phyloP scores from a whole-genome alignment of 1,139 yeast genomes.

The Pichia inconspicua region DNA sequence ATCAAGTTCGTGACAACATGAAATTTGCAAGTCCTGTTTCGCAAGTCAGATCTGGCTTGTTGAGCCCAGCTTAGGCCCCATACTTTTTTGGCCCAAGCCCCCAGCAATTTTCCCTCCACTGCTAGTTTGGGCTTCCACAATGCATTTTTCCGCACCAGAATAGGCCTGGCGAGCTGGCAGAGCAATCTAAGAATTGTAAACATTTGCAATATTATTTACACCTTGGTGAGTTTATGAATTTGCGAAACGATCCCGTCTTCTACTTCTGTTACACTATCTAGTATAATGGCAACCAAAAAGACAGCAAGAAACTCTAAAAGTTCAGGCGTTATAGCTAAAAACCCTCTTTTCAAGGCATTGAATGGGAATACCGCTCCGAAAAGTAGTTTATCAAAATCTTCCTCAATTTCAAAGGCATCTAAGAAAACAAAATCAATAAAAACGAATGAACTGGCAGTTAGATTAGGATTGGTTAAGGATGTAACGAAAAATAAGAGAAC shows the following conservation, averaged over 20 bases:
- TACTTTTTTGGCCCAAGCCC: too few species aligned
- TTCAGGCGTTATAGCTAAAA: not conserved
- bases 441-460: not conserved
- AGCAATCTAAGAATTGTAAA: too few species aligned
- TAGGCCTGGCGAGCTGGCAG: too few species aligned
- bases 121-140: too few species aligned
- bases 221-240: too few species aligned
- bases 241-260: too few species aligned
- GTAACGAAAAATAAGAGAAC: not conserved
- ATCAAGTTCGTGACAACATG: not conserved
- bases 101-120: too few species aligned
- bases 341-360: constrained; percentile 1
- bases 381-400: not conserved
- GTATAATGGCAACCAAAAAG: not conserved
- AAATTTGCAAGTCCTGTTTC: not conserved
- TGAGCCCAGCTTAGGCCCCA: too few species aligned
- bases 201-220: too few species aligned
- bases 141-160: too few species aligned
- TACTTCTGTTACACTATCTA: not conserved
- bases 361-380: not conserved
- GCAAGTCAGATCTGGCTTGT: not conserved
- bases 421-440: not conserved
- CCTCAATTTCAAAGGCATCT: not conserved
- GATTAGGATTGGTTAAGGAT: not conserved
- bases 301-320: not conserved